These are phyloP conservation scores for Cetraspora pellucida DNA, from an alignment of 192 early-diverging fungal genomes.

Conservation along the genomic window DNA sequence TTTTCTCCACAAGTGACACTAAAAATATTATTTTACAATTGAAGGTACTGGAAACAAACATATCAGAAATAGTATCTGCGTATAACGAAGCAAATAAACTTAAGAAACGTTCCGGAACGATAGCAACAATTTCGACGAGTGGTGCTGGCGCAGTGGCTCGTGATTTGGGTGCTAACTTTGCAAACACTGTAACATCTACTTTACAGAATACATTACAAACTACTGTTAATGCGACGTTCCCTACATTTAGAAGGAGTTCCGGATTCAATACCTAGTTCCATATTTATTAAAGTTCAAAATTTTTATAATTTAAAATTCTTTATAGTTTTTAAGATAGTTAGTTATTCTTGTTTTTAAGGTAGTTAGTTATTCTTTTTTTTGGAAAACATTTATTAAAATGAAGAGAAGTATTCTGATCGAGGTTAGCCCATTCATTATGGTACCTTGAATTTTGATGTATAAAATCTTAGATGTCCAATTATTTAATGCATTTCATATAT, in stretches of 20 bases:
- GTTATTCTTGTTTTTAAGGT: too few relatives aligned
- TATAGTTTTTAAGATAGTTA: too few relatives aligned
- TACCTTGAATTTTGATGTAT: too few relatives aligned
- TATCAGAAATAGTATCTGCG: slow-evolving; percentile 71
- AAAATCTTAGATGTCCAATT: too few relatives aligned
- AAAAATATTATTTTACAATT: not conserved
- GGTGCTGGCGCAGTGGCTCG: slow-evolving; percentile 29
- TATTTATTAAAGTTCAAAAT: too few relatives aligned
- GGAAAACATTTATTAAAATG: too few relatives aligned
- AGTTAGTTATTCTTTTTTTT: too few relatives aligned
- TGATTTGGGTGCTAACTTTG: slow-evolving; percentile 28
- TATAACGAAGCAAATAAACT: slow-evolving; percentile 59
- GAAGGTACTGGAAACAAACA: slow-evolving; percentile 76
- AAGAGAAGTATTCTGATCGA: too few relatives aligned
- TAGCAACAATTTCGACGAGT: slow-evolving; percentile 25
- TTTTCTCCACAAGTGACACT: not conserved
- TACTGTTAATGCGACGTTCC: slow-evolving; percentile 17
- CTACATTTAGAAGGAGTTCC: slow-evolving; percentile 5
- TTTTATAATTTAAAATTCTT: too few relatives aligned
- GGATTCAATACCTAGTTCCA: slow-evolving; percentile 10
- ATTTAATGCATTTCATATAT: too few relatives aligned
- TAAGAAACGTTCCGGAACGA: slow-evolving; percentile 49
- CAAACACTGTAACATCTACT: slow-evolving; percentile 12
- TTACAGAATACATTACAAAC: slow-evolving; percentile 23
- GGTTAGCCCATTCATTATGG: too few relatives aligned